phyloP scores from a whole-genome alignment of 2,329 filamentous ascomycete genomes.

The Paecilomyces variotii region DNA sequence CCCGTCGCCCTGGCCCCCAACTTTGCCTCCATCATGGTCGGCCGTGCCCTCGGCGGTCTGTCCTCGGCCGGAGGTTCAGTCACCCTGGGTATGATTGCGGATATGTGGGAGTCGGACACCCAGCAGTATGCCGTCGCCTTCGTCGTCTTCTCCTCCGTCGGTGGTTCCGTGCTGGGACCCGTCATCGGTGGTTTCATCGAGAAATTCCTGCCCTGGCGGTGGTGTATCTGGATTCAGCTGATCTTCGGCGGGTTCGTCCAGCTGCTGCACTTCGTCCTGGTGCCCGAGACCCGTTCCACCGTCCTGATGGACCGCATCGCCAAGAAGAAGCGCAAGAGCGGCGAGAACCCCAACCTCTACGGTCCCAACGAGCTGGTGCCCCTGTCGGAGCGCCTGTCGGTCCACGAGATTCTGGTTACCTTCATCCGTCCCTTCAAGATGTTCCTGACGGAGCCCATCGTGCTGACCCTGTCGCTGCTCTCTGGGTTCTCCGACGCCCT shows the following conservation, averaged over 20 bases:
- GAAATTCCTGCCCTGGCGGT: conserved; percentile 59
- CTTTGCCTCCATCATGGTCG: conserved; percentile 61
- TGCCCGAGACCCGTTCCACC: conserved; percentile 70
- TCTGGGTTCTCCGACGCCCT: conserved; percentile 58
- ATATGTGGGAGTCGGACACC: conserved; percentile 61
- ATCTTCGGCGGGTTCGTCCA: conserved; percentile 68
- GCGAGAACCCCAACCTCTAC: conserved; percentile 53
- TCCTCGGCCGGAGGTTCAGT: conserved; percentile 66
- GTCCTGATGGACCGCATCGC: conserved; percentile 73
- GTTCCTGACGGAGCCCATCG: conserved; percentile 59
- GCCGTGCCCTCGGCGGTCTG: conserved; percentile 61
- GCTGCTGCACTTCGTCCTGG: conserved; percentile 56
- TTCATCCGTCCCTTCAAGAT: conserved; percentile 57
- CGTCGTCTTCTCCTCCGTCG: conserved; percentile 71
- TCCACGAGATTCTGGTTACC: conserved; percentile 48
- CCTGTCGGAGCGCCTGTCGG: conserved; percentile 51
- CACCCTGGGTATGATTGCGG: conserved; percentile 66
- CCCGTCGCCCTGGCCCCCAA: conserved; percentile 66
- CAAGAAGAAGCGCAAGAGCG: conserved; percentile 60
- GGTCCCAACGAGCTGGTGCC: conserved; percentile 64
- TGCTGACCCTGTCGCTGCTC: conserved; percentile 52
- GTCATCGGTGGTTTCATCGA: conserved; percentile 73
- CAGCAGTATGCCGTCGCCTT: conserved; percentile 71
- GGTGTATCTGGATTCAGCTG: conserved; percentile 79
- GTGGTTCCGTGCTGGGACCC: conserved; percentile 66